phyloP scores from a whole-genome alignment of 305 asterid species.

The Rubia peregrina region DNA sequence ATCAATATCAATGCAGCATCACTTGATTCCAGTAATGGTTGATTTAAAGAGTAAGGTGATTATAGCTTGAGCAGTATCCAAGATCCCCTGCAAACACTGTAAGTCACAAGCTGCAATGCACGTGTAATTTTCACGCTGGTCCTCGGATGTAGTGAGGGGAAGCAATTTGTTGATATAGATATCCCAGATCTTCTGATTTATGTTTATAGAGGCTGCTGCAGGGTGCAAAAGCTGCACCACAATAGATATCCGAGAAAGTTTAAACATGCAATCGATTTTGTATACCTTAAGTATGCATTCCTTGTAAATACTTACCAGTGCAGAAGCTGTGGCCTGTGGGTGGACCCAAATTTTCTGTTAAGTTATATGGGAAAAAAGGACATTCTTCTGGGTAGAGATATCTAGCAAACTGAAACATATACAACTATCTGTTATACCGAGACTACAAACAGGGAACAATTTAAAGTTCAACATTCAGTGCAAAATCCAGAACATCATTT shows the following conservation, averaged over 20 bases:
- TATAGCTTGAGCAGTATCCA: neutral
- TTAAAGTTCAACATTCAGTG: neutral
- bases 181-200: slow-evolving; percentile 52
- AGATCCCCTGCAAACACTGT: slow-evolving; percentile 62
- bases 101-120: slow-evolving; percentile 55
- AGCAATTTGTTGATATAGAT: slow-evolving; percentile 46
- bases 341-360: slow-evolving; percentile 43
- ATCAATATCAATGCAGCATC: neutral
- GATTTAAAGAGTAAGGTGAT: neutral
- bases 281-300: neutral
- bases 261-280: neutral
- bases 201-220: slow-evolving; percentile 49
- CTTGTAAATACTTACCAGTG: slow-evolving; percentile 28
- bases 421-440: neutral
- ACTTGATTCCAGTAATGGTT: neutral
- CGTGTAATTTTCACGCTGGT: slow-evolving; percentile 40
- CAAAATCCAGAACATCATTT: neutral
- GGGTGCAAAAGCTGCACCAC: slow-evolving; percentile 53
- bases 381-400: slow-evolving; percentile 61
- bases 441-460: neutral
- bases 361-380: slow-evolving; percentile 55
- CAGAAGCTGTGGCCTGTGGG: slow-evolving; percentile 20
- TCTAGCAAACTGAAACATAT: slow-evolving; percentile 52
- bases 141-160: slow-evolving; percentile 44
- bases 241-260: neutral